Percentiles rank a stretch among this genome's conserved stretches.
Conservation (phyloP, 164 flowering plant species). For the Litsea cubeba region DNA sequence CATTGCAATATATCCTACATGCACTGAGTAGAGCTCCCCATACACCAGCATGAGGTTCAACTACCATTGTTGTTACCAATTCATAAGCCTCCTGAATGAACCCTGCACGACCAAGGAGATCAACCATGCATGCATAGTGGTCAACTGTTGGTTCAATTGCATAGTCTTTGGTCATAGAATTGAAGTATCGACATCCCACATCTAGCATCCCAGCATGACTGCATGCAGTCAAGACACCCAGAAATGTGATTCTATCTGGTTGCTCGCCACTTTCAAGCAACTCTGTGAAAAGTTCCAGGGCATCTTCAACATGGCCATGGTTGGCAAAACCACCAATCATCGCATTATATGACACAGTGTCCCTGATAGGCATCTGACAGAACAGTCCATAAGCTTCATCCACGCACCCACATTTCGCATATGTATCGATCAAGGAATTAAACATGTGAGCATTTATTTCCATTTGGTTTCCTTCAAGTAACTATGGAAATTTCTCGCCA, state of each 20-base stretch:
- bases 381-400: constrained; percentile 10
- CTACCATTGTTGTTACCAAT: constrained; percentile 6
- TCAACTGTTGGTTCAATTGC: constrained; percentile 9
- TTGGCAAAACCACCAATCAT: constrained; percentile 13
- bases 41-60: constrained; percentile 13
- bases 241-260: constrained; percentile 12
- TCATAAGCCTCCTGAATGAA: constrained; percentile 11
- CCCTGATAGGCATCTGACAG: constrained; percentile 6
- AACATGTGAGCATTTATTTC: constrained; percentile 4
- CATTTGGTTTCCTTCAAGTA: background rate
- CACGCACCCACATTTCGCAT: constrained; percentile 42
- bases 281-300: constrained; percentile 8
- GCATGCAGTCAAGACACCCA: constrained; percentile 11
- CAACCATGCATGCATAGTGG: constrained; percentile 16
- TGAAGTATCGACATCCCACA: constrained; percentile 4
- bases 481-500: constrained; percentile 1
- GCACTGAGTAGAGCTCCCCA: constrained; percentile 16
- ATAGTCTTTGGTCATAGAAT: constrained; percentile 6
- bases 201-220: constrained; percentile 19
- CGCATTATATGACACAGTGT: constrained; percentile 12
- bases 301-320: constrained; percentile 11
- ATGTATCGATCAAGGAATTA: constrained; percentile 40
- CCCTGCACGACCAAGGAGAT: constrained; percentile 17
- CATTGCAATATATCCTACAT: constrained; percentile 6
- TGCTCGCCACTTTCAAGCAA: background rate